Conservation (phyloP, 2,329 filamentous ascomycete genomes). For the Penicillium expansum region DNA sequence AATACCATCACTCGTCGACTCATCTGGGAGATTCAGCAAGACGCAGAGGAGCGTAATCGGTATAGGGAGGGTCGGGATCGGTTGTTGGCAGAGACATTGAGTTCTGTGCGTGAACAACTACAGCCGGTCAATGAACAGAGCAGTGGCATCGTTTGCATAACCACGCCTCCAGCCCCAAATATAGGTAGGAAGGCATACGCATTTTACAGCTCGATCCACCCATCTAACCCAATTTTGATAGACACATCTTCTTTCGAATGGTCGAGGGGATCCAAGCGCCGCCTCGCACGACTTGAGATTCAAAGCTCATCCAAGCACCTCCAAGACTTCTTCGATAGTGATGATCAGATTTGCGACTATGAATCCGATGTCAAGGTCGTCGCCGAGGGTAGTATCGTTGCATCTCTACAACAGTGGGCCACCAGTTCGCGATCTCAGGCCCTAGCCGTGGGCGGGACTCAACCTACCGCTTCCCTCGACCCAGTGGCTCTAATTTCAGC, state of each 20-base stretch:
- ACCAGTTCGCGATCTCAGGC: slow-evolving; percentile 34
- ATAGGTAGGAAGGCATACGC: slow-evolving; percentile 26
- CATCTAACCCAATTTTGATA: slow-evolving; percentile 19
- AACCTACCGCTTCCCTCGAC: slow-evolving; percentile 25
- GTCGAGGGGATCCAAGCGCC: slow-evolving; percentile 34
- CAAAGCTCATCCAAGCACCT: slow-evolving; percentile 37
- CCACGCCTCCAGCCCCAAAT: slow-evolving; percentile 30
- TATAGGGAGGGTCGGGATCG: slow-evolving; percentile 27
- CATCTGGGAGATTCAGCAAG: slow-evolving; percentile 39
- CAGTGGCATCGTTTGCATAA: slow-evolving; percentile 33
- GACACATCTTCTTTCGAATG: slow-evolving; percentile 30
- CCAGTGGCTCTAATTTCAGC: slow-evolving; percentile 35
- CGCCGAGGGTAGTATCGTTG: slow-evolving; percentile 27
- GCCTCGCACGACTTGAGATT: slow-evolving; percentile 33
- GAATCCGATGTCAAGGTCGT: slow-evolving; percentile 29
- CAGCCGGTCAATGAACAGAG: slow-evolving; percentile 26
- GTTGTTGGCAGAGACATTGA: slow-evolving; percentile 29
- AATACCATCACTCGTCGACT: slow-evolving; percentile 37
- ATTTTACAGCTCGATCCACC: not conserved
- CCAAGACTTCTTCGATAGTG: slow-evolving; percentile 36
- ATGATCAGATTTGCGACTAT: slow-evolving; percentile 34
- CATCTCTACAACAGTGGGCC: slow-evolving; percentile 36
- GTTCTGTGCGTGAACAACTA: slow-evolving; percentile 26
- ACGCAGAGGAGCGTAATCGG: slow-evolving; percentile 29
- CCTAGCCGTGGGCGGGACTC: slow-evolving; percentile 32